A percentile compares a stretch with the other conserved stretches of the same genome.
phyloP scores from a whole-genome alignment of 768 basidiomycete species.

The Peribolospora baueri region DNA sequence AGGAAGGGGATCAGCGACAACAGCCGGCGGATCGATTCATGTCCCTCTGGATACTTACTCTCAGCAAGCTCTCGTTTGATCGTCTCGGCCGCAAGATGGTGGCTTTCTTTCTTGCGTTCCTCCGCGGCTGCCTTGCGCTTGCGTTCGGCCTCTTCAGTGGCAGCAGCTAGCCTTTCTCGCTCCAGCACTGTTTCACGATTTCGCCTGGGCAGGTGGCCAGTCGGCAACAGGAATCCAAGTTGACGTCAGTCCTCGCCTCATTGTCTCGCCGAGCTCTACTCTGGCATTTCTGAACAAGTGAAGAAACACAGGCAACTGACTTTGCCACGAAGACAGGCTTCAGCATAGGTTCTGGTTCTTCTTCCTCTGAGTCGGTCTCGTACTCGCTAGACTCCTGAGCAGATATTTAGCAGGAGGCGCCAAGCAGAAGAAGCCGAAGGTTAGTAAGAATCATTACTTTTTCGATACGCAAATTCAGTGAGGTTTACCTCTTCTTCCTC shows the following conservation, averaged over 20 bases:
- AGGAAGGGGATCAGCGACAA: background rate
- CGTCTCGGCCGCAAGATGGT: slow-evolving; percentile 80
- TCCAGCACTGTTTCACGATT: slow-evolving; percentile 35
- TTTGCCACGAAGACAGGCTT: slow-evolving; percentile 88
- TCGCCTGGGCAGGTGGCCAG: slow-evolving; percentile 2
- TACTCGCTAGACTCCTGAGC: slow-evolving; percentile 52
- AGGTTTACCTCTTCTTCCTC: slow-evolving; percentile 15
- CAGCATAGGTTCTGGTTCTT: slow-evolving; percentile 55
- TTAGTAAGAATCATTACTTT: slow-evolving; percentile 25
- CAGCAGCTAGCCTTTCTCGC: slow-evolving; percentile 36
- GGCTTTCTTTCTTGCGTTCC: slow-evolving; percentile 63
- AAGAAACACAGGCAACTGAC: slow-evolving; percentile 26
- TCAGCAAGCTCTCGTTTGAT: slow-evolving; percentile 74
- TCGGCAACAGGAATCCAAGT: background rate
- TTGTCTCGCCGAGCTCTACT: background rate
- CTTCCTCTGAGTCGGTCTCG: slow-evolving; percentile 47
- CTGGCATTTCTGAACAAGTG: background rate
- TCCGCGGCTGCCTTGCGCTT: slow-evolving; percentile 51
- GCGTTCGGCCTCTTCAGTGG: slow-evolving; percentile 48
- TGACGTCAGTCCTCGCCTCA: slow-evolving; percentile 37
- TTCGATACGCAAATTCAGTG: slow-evolving; percentile 16
- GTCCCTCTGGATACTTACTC: slow-evolving; percentile 31
- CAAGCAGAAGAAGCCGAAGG: slow-evolving; percentile 2
- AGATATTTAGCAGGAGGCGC: slow-evolving; percentile 8
- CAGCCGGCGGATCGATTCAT: background rate